A percentile compares a stretch with the other conserved stretches of the same genome.
Evolutionary conservation across 73 alveolate species (phyloP).

Genomic region (Paramecium octaurelia): DNA sequence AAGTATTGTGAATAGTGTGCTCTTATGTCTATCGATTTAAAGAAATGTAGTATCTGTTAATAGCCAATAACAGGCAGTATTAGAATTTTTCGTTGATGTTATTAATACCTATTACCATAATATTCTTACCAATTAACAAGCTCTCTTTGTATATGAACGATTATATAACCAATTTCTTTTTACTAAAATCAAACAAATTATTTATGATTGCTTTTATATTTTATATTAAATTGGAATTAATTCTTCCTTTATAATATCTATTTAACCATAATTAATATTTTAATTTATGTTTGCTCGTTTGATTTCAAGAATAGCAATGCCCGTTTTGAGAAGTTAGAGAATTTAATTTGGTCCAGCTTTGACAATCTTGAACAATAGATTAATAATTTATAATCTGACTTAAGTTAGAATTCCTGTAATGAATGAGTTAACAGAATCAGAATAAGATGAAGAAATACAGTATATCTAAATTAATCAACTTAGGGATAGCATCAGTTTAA

Average conservation of each 20-base stretch:
- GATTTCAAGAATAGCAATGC: background rate
- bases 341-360: background rate
- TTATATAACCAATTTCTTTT: background rate
- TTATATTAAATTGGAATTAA: background rate
- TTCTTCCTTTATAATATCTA: background rate
- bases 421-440: background rate
- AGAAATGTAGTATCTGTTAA: background rate
- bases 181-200: background rate
- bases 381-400: background rate
- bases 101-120: background rate
- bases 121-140: no score
- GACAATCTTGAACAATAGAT: background rate
- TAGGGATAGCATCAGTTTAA: conserved; percentile 1
- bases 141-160: background rate
- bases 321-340: background rate
- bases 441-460: background rate
- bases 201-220: background rate
- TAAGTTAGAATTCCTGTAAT: background rate
- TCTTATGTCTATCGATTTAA: background rate
- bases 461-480: background rate
- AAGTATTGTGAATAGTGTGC: background rate
- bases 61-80: background rate
- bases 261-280: conserved; percentile 2
- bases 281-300: background rate
- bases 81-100: background rate